Evolutionary conservation across 805 yeast species (phyloP), one percentile per base, ranked within the genome.

Genomic region (Yamadazyma laniorum): DNA sequence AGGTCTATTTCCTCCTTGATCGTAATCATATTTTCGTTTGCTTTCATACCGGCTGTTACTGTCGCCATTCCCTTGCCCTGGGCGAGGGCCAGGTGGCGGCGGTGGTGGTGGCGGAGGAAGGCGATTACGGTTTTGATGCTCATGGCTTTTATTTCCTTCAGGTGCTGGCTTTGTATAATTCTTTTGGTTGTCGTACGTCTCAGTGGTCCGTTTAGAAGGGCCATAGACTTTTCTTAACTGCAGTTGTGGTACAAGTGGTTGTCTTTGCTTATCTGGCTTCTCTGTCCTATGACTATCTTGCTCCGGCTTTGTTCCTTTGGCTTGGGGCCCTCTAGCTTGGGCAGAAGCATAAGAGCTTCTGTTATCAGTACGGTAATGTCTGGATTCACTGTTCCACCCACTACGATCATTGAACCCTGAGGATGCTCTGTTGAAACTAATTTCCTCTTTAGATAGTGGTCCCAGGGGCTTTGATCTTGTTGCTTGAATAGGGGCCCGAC

Each of bases 81-180:
- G 39, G 40, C 32, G 47, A 40, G 17, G 34, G 17, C 12, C 17
- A 18, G 35, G 29, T 9, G 29, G 33, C 16, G 54, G 52, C 4
- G 58, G 58, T 0, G 56, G 57, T 8, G 59, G 58, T 3, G 59
- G 55, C 0, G 59, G 61, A n/a, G 59, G 57, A n/a, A n/a, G n/a
- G n/a, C n/a, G n/a, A n/a, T n/a, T n/a, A n/a, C n/a, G n/a, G n/a
- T n/a, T n/a, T 6, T 51, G 51, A 14, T 42, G 48, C 23, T 21
- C 9, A 7, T 21, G 23, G 9, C 9, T 21, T 21, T 21, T 21
- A 21, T 21, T 21, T 7, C 23, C 23, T 14, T 14, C 22, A 4
- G 37, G 21, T 23, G 25, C 15, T 27, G 37, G 32, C 14, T n/a
- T 34, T 23, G 13, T 28, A 19, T 4, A 7, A 8, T 30, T 9